phyloP scores from a whole-genome alignment of 2,329 filamentous ascomycete species.

The Pseudopithomyces maydicus region DNA sequence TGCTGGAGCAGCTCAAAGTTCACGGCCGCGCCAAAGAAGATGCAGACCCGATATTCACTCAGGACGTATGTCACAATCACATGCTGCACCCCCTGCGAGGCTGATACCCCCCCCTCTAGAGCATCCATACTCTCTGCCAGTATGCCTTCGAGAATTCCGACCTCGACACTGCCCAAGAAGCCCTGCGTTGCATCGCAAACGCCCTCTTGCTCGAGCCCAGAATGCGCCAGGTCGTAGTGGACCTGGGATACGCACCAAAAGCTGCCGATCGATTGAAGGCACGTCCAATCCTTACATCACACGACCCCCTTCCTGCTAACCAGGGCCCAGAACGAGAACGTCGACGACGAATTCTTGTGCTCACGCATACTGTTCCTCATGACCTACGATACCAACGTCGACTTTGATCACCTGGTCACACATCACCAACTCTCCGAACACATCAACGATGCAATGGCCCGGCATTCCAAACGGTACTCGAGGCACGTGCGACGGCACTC shows the following conservation, averaged over 20 bases:
- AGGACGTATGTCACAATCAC: conserved; percentile 59
- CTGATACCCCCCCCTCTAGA: conserved; percentile 56
- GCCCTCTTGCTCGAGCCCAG: conserved; percentile 72
- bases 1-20: conserved; percentile 72
- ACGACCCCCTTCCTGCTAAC: conserved; percentile 7
- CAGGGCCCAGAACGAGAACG: conserved; percentile 61
- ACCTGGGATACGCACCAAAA: conserved; percentile 69
- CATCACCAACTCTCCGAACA: conserved; percentile 69
- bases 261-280: conserved; percentile 72
- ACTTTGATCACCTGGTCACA: conserved; percentile 69
- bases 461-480: conserved; percentile 62
- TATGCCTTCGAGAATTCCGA: conserved; percentile 75
- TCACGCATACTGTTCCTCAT: conserved; percentile 80
- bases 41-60: conserved; percentile 84
- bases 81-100: not conserved
- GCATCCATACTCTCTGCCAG: conserved; percentile 71
- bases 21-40: conserved; percentile 73
- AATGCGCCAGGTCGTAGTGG: conserved; percentile 74
- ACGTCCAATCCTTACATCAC: conserved; percentile 5
- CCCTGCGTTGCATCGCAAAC: conserved; percentile 83
- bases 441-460: conserved; percentile 70
- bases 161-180: conserved; percentile 68
- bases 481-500: conserved; percentile 33
- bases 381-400: conserved; percentile 75
- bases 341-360: conserved; percentile 84